Base-by-base conservation (phyloP, 208 protist genomes). In the Borovskyia barvae region DNA sequence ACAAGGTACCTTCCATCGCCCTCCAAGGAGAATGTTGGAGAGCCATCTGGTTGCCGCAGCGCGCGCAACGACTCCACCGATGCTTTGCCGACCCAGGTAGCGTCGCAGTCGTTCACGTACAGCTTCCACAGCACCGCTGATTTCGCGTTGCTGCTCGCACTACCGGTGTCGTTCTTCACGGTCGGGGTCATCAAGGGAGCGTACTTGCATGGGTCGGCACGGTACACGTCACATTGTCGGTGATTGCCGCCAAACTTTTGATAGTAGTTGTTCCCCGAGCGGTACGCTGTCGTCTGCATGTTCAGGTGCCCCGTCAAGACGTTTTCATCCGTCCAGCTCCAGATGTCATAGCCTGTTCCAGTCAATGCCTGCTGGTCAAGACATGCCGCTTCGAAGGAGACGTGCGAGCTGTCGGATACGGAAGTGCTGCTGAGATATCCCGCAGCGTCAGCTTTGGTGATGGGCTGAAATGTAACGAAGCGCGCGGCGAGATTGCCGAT, bases 211-310 rank as follows among this genome's bases (percentile, higher is more conserved):
- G 89, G 55, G 50, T 93, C 75, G 2, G 3, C 12, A 33, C 89
- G 85, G 67, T 74, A 95, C 7, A 87, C 68, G 43, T 95, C 89
- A 50, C 89, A 95, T 37, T 80, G 41, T 12, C 64, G 72, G 55
- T 95, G 89, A 24, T 90, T 92, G 58, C 89, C 89, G 19, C 85
- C 85, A 58, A 95, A 95, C 70, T 89, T 93, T 36, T 93, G 89
- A 64, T 80, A 95, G 68, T 92, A 95, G 80, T 90, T 93, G 48
- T 86, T 78, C 26, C 84, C 83, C n/a, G 57, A 71, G 49, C 64
- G 75, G 71, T 92, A 93, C 17, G 36, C 60, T 47, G 78, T 56
- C 1, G 74, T 78, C 6, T 62, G 35, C 22, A 56, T 66, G 72
- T 94, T 90, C 14, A 90, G 58, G 39, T 82, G 75, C 2, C 87